These are phyloP conservation scores for Trichoderma polysporum DNA, from an alignment of 2,329 filamentous ascomycete species.

Conservation along the genomic window DNA sequence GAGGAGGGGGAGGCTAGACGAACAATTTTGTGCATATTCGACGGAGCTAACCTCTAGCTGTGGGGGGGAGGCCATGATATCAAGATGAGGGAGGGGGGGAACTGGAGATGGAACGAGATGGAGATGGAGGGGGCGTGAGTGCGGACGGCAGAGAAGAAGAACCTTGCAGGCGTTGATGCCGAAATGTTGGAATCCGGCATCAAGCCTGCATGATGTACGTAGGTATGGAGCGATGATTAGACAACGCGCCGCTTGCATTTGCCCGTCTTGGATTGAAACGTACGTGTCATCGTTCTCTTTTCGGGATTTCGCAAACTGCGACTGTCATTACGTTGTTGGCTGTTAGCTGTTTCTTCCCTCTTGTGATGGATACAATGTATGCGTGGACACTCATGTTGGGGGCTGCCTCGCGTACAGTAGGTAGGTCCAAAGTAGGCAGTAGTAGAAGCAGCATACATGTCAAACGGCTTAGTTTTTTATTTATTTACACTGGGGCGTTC, in stretches of 20 bases:
- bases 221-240: neutral
- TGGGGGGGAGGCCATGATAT: slow-evolving; percentile 3
- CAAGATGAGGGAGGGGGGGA: slow-evolving; percentile 3
- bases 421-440: too few relatives aligned
- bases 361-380: neutral
- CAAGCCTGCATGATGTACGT: slow-evolving; percentile 11
- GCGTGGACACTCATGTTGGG: neutral
- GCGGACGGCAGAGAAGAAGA: too few relatives aligned
- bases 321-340: neutral
- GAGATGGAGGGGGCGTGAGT: slow-evolving; percentile 1
- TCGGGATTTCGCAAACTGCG: neutral
- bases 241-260: neutral
- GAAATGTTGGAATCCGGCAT: slow-evolving; percentile 16
- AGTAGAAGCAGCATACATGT: neutral
- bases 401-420: neutral
- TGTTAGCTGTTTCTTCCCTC: neutral
- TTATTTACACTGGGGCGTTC: neutral
- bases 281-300: slow-evolving; percentile 1
- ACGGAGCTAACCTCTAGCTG: neutral
- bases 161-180: neutral
- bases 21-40: slow-evolving; percentile 14
- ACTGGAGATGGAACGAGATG: neutral
- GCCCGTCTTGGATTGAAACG: neutral
- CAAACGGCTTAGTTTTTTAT: neutral
- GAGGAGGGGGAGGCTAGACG: neutral